Evolutionary conservation across 192 early-diverging fungal genomes (phyloP).

Genomic region (Entomortierella lignicola): DNA sequence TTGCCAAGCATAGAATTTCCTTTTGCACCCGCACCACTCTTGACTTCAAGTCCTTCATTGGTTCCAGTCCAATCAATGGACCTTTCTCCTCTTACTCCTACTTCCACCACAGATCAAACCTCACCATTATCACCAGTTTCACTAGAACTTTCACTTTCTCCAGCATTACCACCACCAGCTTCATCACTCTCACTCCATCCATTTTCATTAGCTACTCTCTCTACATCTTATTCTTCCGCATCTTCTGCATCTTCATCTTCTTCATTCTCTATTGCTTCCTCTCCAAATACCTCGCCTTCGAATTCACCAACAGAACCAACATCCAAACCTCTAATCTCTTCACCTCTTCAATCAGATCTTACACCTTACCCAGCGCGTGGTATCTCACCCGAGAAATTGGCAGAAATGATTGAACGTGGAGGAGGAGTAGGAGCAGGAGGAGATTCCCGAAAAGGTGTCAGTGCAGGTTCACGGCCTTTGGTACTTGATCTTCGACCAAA

Average conservation of each 20-base stretch:
- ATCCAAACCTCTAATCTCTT: constrained; percentile 13
- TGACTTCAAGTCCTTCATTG: constrained; percentile 2
- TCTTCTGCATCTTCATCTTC: constrained; percentile 14
- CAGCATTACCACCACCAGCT: constrained; percentile 5
- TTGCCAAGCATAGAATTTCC: too few species aligned
- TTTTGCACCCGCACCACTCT: neutral
- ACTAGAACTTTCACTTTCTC: constrained; percentile 1
- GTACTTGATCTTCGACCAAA: constrained; percentile 34
- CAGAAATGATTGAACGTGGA: constrained; percentile 28
- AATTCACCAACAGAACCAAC: constrained; percentile 40
- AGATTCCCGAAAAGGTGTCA: neutral
- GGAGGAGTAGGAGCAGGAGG: too few species aligned
- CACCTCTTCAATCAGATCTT: constrained; percentile 29
- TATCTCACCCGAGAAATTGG: constrained; percentile 24
- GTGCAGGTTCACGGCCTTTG: constrained; percentile 30
- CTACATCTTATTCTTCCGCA: constrained; percentile 17
- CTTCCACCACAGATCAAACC: neutral
- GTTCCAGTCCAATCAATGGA: neutral
- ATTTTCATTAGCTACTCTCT: constrained; percentile 11
- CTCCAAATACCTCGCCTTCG: constrained; percentile 36
- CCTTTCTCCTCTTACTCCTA: too few species aligned
- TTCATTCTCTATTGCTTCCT: constrained; percentile 9
- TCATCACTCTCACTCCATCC: constrained; percentile 25
- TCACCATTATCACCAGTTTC: neutral
- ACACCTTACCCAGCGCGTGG: constrained; percentile 37